Evolutionary conservation across 2,329 filamentous ascomycete species (phyloP), one percentile per base, ranked within the genome.

Genomic region (Colletotrichum sp.): DNA sequence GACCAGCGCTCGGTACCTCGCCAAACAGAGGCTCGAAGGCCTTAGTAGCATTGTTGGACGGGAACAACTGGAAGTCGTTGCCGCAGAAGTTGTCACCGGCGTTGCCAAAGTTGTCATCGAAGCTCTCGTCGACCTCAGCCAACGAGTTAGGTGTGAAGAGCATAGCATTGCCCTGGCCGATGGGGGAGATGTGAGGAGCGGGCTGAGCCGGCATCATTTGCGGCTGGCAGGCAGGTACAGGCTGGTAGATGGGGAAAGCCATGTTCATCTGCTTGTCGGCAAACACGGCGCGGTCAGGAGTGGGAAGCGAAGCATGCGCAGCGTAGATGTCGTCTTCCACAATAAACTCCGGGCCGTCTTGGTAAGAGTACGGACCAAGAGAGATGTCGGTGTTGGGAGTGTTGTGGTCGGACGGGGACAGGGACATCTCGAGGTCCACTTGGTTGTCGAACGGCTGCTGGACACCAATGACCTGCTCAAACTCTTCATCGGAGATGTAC

Each of bases 21-120:
- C 84, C 85, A 76, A 92, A 91, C 4, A 92, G 84, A 3, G 85
- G 81, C 59, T 89, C 86, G 57, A 86, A 85, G 9, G 84, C 83
- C 81, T 90, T 89, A 68, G 83, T 82, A 68, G 85, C 81, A 39
- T 81, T 80, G 13, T 79, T 80, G 18, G 82, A 69, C 4, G 89
- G 89, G 80, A 90, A 95, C 18, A 95, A 88, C 22, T 90, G 89
- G 79, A 95, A 95, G 82, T 95, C 93, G 13, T 83, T 85, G n/a
- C 86, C 85, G 24, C 59, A 59, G 59, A 76, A 76, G 39, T 73
- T 60, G 28, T 87, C 84, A 12, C 82, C 85, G n/a, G 82, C 85
- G 36, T 85, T 84, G 32, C 81, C 80, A 5, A 85, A 81, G 44
- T 85, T 86, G 34, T 93, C 92, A 55, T 91, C 90, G 79, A 92